Evolutionary conservation across 139 green algal genomes (phyloP).

Genomic region (Marvania coccoides): DNA sequence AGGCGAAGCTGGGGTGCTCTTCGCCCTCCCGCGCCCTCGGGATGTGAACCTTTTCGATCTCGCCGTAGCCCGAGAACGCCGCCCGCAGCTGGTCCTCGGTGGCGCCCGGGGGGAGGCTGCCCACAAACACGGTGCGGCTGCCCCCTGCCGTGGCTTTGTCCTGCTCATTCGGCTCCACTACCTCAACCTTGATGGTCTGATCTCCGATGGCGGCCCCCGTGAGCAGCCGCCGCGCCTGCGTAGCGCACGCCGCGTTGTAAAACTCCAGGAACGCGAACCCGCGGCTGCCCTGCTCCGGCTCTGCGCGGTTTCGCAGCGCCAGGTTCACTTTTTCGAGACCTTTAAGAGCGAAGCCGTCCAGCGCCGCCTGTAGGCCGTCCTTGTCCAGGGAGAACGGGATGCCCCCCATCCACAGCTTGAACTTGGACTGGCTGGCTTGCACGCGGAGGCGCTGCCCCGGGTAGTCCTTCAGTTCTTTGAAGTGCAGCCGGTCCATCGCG

Average conservation of each 20-base stretch:
- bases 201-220: constrained; percentile 40
- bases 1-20: constrained; percentile 65
- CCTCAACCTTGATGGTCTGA: constrained; percentile 57
- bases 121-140: constrained; percentile 65
- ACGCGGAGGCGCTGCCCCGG: constrained; percentile 52
- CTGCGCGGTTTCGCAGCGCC: constrained; percentile 50
- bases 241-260: constrained; percentile 79
- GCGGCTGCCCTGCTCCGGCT: constrained; percentile 54
- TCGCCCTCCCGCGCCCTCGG: constrained; percentile 34
- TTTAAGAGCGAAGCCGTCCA: constrained; percentile 25
- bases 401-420: constrained; percentile 82
- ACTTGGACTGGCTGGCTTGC: constrained; percentile 61
- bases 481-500: constrained; percentile 48
- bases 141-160: constrained; percentile 23
- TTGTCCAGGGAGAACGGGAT: constrained; percentile 60
- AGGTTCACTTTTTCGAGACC: constrained; percentile 54
- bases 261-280: constrained; percentile 87
- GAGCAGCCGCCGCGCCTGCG: constrained; percentile 52
- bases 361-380: constrained; percentile 26
- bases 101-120: constrained; percentile 56
- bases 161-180: constrained; percentile 54
- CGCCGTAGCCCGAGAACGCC: constrained; percentile 60
- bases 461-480: constrained; percentile 45
- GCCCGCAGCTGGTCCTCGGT: constrained; percentile 57
- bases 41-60: constrained; percentile 27